These are phyloP conservation scores for Melanogaster broomeanus DNA, from an alignment of 768 basidiomycete species.

Conservation along the genomic window DNA sequence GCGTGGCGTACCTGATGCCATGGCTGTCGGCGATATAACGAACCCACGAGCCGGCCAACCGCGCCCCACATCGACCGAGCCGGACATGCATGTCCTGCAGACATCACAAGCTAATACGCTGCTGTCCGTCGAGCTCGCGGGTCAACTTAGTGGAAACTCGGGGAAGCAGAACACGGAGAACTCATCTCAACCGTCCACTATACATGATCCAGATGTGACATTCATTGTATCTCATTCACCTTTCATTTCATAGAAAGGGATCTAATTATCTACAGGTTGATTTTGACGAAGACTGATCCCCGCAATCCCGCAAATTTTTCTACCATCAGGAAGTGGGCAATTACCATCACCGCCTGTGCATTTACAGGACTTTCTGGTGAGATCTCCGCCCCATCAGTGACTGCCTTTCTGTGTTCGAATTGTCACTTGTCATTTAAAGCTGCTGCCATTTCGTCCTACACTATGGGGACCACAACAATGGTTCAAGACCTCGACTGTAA, in stretches of 20 bases:
- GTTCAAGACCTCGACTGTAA: conserved; percentile 45
- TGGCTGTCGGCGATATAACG: neutral
- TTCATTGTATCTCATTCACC: conserved; percentile 10
- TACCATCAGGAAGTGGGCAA: conserved; percentile 41
- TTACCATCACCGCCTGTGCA: conserved; percentile 36
- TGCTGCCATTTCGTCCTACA: conserved; percentile 51
- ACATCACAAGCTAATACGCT: neutral
- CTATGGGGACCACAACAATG: conserved; percentile 60
- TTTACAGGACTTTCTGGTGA: conserved; percentile 35
- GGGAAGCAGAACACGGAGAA: neutral
- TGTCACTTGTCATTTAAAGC: conserved; percentile 34
- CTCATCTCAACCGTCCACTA: conserved; percentile 15
- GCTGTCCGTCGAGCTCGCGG: neutral
- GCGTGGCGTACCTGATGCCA: neutral
- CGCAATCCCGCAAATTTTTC: conserved; percentile 44
- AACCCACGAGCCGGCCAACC: neutral
- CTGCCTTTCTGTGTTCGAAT: neutral
- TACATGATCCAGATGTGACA: conserved; percentile 11
- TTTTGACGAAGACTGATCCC: conserved; percentile 37
- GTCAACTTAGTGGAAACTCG: neutral
- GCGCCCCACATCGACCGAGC: neutral
- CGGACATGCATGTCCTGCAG: neutral
- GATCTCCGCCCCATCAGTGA: conserved; percentile 1
- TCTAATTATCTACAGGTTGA: conserved; percentile 35
- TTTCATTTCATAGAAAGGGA: neutral